Conservation (phyloP, 1,139 yeast genomes). For the Arxiozyma bovina region DNA sequence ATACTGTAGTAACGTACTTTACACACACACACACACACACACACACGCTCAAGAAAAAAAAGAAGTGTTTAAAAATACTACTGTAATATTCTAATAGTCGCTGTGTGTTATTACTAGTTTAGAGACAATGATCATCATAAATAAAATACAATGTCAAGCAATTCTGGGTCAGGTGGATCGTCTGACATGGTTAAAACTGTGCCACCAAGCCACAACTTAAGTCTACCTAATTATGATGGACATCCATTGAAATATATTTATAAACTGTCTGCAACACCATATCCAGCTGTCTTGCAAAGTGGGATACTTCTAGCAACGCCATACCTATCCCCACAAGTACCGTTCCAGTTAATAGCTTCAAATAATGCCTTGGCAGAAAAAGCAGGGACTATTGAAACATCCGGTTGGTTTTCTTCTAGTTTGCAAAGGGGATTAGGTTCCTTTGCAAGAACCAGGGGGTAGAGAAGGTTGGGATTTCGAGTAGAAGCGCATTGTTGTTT, state of each 20-base stretch:
- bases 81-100: not conserved
- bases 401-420: not conserved
- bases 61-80: not conserved
- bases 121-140: too few species aligned
- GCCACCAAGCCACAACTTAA: not conserved
- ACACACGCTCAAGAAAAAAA: not conserved
- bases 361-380: not conserved
- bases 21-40: not conserved
- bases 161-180: not conserved
- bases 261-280: conserved; percentile 2
- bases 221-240: not conserved
- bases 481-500: conserved; percentile 34
- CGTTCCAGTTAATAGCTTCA: not conserved
- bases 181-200: not conserved
- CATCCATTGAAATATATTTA: conserved; percentile 1
- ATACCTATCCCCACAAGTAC: not conserved
- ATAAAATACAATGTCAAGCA: not conserved
- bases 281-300: conserved; percentile 1
- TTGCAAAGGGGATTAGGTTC: not conserved
- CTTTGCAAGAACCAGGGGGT: conserved; percentile 2
- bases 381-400: not conserved
- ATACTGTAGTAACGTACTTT: not conserved
- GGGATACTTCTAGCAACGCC: not conserved
- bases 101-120: not conserved
- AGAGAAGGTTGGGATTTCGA: not conserved